Percentiles rank a stretch among this genome's conserved stretches.
These are phyloP conservation scores for Ochromonas danica DNA, from an alignment of 108 stramenopile genomes.

Conservation along the genomic window DNA sequence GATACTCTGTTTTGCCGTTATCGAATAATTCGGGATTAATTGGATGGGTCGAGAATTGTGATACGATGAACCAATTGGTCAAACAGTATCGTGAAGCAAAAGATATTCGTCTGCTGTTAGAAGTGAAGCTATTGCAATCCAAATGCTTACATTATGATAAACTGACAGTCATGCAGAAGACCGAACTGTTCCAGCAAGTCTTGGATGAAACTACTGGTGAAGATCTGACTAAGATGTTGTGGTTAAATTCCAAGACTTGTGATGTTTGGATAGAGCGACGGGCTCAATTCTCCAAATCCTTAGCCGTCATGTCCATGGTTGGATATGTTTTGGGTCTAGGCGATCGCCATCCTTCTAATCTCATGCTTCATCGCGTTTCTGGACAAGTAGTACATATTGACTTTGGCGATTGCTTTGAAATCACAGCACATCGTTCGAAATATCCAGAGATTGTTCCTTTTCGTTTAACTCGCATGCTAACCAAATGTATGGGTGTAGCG, in stretches of 20 bases:
- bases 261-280: slow-evolving; percentile 38
- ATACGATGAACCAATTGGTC: slow-evolving; percentile 40
- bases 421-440: slow-evolving; percentile 42
- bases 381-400: slow-evolving; percentile 49
- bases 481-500: slow-evolving; percentile 51
- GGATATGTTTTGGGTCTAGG: slow-evolving; percentile 70
- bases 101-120: background rate
- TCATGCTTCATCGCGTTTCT: slow-evolving; percentile 65
- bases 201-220: slow-evolving; percentile 18
- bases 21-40: slow-evolving; percentile 43
- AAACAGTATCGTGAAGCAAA: slow-evolving; percentile 37
- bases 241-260: slow-evolving; percentile 36
- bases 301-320: slow-evolving; percentile 45
- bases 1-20: slow-evolving; percentile 40
- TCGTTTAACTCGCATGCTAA: slow-evolving; percentile 56
- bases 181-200: slow-evolving; percentile 35
- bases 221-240: slow-evolving; percentile 41
- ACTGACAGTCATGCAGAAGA: slow-evolving; percentile 34
- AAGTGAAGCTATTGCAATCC: slow-evolving; percentile 2
- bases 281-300: slow-evolving; percentile 28
- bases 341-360: slow-evolving; percentile 84
- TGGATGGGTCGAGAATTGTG: slow-evolving; percentile 41
- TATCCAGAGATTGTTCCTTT: slow-evolving; percentile 54
- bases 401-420: slow-evolving; percentile 55
- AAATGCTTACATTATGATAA: slow-evolving; percentile 38